Evolutionary conservation across 805 yeast genomes (phyloP).

Genomic region (Diddensiella transvaalensis): DNA sequence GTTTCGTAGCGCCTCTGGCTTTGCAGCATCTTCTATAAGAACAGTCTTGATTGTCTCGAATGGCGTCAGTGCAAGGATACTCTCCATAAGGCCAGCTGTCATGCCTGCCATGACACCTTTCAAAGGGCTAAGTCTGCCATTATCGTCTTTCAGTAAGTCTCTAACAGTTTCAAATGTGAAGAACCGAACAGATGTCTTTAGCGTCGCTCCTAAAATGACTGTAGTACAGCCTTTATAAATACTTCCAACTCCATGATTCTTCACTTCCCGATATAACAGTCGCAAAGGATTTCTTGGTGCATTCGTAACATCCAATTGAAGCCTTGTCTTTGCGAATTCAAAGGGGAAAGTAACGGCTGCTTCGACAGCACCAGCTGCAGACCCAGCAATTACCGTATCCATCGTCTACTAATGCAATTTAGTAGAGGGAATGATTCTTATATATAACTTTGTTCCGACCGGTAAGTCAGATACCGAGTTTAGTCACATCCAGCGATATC

Average conservation of each 20-base stretch:
- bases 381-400: slow-evolving; percentile 38
- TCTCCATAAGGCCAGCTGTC: slow-evolving; percentile 79
- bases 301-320: slow-evolving; percentile 48
- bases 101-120: slow-evolving; percentile 81
- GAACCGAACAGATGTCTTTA: slow-evolving; percentile 76
- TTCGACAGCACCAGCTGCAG: slow-evolving; percentile 47
- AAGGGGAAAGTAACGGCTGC: slow-evolving; percentile 88
- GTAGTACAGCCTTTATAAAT: slow-evolving; percentile 85
- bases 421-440: neutral
- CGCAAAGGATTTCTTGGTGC: slow-evolving; percentile 63
- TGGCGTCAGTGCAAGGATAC: slow-evolving; percentile 80
- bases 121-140: slow-evolving; percentile 75
- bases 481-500: no score
- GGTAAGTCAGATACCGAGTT: neutral
- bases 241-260: slow-evolving; percentile 61
- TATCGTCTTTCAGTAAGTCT: slow-evolving; percentile 58
- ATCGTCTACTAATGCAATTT: neutral
- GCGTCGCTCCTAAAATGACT: slow-evolving; percentile 80
- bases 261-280: slow-evolving; percentile 62
- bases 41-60: slow-evolving; percentile 85
- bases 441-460: neutral
- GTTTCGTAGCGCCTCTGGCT: slow-evolving; percentile 42
- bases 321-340: slow-evolving; percentile 90
- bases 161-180: slow-evolving; percentile 76
- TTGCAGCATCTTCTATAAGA: slow-evolving; percentile 65